Evolutionary conservation across 352 stramenopile genomes (phyloP).

Genomic region (Thalassiosira mediterranea): DNA sequence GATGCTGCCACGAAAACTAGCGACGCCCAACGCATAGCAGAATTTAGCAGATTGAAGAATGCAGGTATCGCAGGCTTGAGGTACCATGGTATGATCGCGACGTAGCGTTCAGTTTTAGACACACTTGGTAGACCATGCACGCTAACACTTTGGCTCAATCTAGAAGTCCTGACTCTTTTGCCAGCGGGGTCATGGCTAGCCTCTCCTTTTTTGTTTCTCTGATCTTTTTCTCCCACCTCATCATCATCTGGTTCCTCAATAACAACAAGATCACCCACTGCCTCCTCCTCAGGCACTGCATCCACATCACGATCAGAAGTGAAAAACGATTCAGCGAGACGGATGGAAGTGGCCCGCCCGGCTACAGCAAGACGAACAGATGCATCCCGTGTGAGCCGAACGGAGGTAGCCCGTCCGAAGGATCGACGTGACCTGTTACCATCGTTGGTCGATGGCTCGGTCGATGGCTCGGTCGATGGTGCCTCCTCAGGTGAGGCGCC

Average conservation of each 20-base stretch:
- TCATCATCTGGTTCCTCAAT: background rate
- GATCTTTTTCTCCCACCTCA: background rate
- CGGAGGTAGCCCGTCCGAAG: background rate
- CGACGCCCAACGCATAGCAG: constrained; percentile 22
- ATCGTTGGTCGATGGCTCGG: too few relatives aligned
- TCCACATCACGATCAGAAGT: too few relatives aligned
- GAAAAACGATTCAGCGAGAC: too few relatives aligned
- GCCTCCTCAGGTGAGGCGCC: too few relatives aligned
- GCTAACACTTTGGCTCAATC: background rate
- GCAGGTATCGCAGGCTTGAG: constrained; percentile 4
- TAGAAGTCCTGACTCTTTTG: too few relatives aligned
- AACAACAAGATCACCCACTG: background rate
- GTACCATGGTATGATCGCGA: constrained; percentile 4
- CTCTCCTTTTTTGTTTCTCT: too few relatives aligned
- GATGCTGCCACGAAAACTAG: constrained; percentile 35
- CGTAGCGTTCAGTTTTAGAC: background rate
- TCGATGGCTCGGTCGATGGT: too few relatives aligned
- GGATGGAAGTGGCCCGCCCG: background rate
- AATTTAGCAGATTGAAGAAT: constrained; percentile 19
- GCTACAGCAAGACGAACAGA: background rate
- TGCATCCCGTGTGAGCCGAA: background rate
- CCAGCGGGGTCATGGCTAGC: too few relatives aligned
- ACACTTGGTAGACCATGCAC: constrained; percentile 4
- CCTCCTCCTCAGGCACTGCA: too few relatives aligned
- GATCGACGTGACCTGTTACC: too few relatives aligned